A percentile compares a stretch with the other conserved stretches of the same genome.
Evolutionary conservation across 345 rosid genomes (phyloP).

Genomic region (Moricandia moricandioides): DNA sequence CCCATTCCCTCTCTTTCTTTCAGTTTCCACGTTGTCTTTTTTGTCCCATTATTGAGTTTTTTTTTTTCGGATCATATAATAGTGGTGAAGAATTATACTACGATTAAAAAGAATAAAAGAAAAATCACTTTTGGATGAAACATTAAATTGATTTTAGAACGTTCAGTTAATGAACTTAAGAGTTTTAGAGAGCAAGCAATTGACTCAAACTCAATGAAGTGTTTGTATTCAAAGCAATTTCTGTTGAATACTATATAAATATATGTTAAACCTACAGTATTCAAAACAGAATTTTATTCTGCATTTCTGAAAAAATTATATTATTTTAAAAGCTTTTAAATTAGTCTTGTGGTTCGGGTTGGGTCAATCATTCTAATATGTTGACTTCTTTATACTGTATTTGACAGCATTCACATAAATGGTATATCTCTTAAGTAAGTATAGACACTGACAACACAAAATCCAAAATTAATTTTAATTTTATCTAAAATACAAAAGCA

Average conservation of each 20-base stretch:
- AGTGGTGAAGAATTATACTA: not conserved
- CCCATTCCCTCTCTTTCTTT: conserved; percentile 3
- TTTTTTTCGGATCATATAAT: not conserved
- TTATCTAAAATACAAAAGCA: not conserved
- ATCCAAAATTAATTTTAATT: not conserved
- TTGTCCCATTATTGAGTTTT: not conserved
- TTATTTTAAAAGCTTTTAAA: not conserved
- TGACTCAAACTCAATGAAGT: no score
- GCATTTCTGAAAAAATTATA: not conserved
- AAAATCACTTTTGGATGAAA: not conserved
- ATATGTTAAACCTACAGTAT: not conserved
- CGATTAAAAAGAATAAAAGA: not conserved
- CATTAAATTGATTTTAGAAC: not conserved
- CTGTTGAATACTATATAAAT: conserved; percentile 16
- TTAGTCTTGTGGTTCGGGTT: not conserved
- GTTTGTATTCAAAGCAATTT: not conserved
- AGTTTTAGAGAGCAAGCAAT: no score
- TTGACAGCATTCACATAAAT: not conserved
- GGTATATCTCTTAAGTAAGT: conserved; percentile 25
- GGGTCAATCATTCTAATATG: not conserved
- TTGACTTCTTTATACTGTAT: not conserved
- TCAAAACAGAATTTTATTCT: not conserved
- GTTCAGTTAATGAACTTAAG: not conserved
- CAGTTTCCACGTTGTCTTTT: not conserved
- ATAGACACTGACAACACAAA: conserved; percentile 6